Percentiles rank a stretch among this genome's conserved stretches.
phyloP scores from a whole-genome alignment of 129 eudicot species.

The Helichrysum umbraculigerum region DNA sequence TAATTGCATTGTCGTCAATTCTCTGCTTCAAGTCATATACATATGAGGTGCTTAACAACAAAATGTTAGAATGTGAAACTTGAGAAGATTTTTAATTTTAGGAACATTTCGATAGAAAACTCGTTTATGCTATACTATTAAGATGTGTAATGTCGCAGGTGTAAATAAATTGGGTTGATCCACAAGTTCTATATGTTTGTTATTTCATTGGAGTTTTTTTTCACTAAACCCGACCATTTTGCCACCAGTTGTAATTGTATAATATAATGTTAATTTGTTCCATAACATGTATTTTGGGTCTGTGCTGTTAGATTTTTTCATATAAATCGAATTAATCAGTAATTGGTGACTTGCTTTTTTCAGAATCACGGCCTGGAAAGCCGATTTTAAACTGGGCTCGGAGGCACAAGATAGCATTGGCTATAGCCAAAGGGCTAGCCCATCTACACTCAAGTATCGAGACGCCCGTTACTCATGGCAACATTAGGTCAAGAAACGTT shows the following conservation, averaged over 20 bases:
- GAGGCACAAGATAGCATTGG: constrained; percentile 91
- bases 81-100: not conserved
- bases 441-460: constrained; percentile 78
- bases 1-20: not conserved
- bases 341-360: not conserved
- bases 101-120: not conserved
- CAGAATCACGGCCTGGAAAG: constrained; percentile 80
- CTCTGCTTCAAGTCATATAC: not conserved
- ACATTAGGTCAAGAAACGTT: constrained; percentile 78
- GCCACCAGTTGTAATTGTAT: not conserved
- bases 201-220: too few relatives aligned
- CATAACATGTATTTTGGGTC: not conserved
- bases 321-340: not conserved
- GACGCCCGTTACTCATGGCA: constrained; percentile 88
- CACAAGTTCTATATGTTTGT: not conserved
- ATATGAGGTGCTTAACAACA: not conserved
- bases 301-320: not conserved
- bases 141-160: not conserved
- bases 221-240: not conserved
- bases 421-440: constrained; percentile 88
- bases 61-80: not conserved
- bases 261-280: not conserved
- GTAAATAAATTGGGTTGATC: not conserved
- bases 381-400: constrained; percentile 90
- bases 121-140: not conserved